Base-by-base conservation (phyloP, 495 filamentous ascomycete genomes). In the Trichoderma parareesei region DNA sequence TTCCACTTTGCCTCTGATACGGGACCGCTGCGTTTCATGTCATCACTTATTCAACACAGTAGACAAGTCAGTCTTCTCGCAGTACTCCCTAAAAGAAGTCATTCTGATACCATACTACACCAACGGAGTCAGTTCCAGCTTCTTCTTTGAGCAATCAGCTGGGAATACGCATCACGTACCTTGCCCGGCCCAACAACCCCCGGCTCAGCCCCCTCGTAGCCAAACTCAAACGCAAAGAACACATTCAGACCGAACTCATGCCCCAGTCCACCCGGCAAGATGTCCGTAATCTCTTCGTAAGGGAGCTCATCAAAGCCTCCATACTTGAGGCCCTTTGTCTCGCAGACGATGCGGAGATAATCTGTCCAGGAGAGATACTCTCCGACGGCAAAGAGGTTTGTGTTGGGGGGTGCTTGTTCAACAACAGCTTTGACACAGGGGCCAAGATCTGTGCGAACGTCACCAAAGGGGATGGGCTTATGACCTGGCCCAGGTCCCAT, bases 181-280 rank as follows among this genome's bases (percentile, higher is more conserved):
- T 42, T 41, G 0, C 18, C 60, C 35, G 60, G 60, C 2, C 43
- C 38, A 27, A 62, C 38, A 20, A 62, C 33, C 14, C 38, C 38
- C 1, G 60, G 60, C 9, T 62, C 60, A 20, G 35, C 20, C 0
- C 60, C 60, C 8, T 62, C 60, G 20, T 40, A 62, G 0, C 60
- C 60, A 62, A 44, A 62, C 14, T 62, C 60, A 40, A 62, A 42
- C n/a, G 60, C 60, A 44, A 62, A 62, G 9, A 62, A 13, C 2
- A 62, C 60, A 27, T 62, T 62, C 6, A 42, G 33, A n/a, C 60
- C 38, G 33, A 62, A 62, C 38, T 62, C 60, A 16, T 62, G 60
- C 10, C 60, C 60, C 60, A 62, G 38, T 2, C 60, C 60, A 6
- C 60, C 60, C 9, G 60, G 60, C 10, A 62, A 4, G 18, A 62